Percentiles rank a stretch among this genome's conserved stretches.
Evolutionary conservation across 805 yeast genomes (phyloP).

Genomic region (Komagataella mondaviorum): DNA sequence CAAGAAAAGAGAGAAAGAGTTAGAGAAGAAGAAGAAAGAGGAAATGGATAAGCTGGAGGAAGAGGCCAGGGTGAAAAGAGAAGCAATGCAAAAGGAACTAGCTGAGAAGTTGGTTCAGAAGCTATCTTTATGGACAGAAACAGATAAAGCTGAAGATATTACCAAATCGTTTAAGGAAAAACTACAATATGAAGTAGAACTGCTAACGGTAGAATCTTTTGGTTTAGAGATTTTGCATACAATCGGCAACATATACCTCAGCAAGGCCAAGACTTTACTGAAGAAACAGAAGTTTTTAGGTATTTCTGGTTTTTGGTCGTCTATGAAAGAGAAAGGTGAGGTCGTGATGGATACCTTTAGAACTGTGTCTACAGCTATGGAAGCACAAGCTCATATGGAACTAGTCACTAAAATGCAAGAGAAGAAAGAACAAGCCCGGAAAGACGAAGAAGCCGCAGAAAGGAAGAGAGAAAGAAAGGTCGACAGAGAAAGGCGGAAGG

Average conservation of each 20-base stretch:
- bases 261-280: conserved; percentile 62
- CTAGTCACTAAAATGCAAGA: conserved; percentile 66
- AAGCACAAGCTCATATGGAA: conserved; percentile 71
- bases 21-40: conserved; percentile 27
- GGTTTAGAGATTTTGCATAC: conserved; percentile 80
- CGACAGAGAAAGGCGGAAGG: neutral
- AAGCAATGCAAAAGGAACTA: conserved; percentile 36
- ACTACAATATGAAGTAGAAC: conserved; percentile 53
- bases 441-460: conserved; percentile 9
- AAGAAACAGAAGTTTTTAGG: conserved; percentile 77
- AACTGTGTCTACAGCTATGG: conserved; percentile 73
- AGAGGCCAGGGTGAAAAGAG: conserved; percentile 53
- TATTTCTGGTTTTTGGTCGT: conserved; percentile 68
- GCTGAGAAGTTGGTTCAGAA: conserved; percentile 31
- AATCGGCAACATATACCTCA: conserved; percentile 67
- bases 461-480: conserved; percentile 1
- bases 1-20: conserved; percentile 15
- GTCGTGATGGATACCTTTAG: conserved; percentile 74
- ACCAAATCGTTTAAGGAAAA: conserved; percentile 39
- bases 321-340: conserved; percentile 74
- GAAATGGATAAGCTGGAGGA: conserved; percentile 58
- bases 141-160: conserved; percentile 51
- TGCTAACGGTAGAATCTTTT: conserved; percentile 86
- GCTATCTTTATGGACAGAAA: conserved; percentile 35
- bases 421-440: conserved; percentile 16